Percentiles rank a stretch among this genome's conserved stretches.
phyloP scores from a whole-genome alignment of 2,329 filamentous ascomycete species.

The Hortaea werneckii region DNA sequence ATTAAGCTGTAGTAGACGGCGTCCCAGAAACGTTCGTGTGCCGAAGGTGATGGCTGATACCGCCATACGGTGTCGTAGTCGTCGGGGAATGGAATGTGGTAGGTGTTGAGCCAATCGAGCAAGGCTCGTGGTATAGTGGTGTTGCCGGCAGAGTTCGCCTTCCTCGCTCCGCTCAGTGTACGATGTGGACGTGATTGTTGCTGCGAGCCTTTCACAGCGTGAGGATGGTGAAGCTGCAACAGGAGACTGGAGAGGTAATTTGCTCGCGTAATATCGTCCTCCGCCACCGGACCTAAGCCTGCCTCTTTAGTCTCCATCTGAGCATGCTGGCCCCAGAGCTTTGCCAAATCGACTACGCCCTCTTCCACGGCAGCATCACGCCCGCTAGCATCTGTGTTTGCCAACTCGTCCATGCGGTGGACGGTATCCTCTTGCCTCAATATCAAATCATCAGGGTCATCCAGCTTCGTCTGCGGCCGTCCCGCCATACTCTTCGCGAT shows the following conservation, averaged over 20 bases:
- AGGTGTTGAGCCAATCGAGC: constrained; percentile 69
- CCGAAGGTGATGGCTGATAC: constrained; percentile 61
- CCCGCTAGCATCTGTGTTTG: not conserved
- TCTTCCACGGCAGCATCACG: constrained; percentile 7
- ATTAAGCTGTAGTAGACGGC: constrained; percentile 63
- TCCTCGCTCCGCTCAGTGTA: not conserved
- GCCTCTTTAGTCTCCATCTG: constrained; percentile 19
- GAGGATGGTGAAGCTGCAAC: constrained; percentile 67
- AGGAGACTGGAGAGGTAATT: constrained; percentile 68
- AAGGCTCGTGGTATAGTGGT: constrained; percentile 63
- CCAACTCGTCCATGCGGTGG: constrained; percentile 19
- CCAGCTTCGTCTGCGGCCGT: constrained; percentile 42
- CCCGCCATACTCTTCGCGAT: constrained; percentile 62
- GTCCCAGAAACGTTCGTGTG: constrained; percentile 75
- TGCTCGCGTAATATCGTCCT: constrained; percentile 59
- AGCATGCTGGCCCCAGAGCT: constrained; percentile 18
- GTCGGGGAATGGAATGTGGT: constrained; percentile 62
- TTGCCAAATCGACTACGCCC: constrained; percentile 16
- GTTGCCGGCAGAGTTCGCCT: constrained; percentile 1
- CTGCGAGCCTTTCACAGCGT: constrained; percentile 20
- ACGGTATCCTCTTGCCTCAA: constrained; percentile 66
- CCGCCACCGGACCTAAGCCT: constrained; percentile 34
- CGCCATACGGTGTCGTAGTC: constrained; percentile 57
- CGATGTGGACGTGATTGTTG: not conserved
- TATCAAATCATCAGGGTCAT: constrained; percentile 62